Percentiles rank a stretch among this genome's conserved stretches.
Evolutionary conservation across 2,329 filamentous ascomycete genomes (phyloP).

Genomic region (Colletotrichum cordylinicola): DNA sequence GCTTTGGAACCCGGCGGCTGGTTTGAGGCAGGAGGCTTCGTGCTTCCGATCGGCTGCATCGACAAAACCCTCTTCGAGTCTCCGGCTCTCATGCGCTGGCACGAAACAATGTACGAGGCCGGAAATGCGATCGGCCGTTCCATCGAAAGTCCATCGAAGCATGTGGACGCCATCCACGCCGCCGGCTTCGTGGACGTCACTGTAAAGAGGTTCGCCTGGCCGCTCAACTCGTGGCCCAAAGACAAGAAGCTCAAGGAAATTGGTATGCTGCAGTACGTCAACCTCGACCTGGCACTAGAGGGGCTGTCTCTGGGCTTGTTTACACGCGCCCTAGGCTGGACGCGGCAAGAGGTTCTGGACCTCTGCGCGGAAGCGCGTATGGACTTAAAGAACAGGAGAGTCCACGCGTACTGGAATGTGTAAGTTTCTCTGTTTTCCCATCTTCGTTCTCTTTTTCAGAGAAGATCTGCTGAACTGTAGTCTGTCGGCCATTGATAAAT

Average conservation of each 20-base stretch:
- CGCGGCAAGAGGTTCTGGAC: neutral
- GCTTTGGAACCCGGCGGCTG: neutral
- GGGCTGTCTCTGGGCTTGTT: neutral
- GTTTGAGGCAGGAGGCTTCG: neutral
- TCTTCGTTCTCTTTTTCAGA: no score
- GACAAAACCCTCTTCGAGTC: neutral
- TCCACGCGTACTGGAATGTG: neutral
- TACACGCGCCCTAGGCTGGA: neutral
- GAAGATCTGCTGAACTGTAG: no score
- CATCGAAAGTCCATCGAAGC: neutral
- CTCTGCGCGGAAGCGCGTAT: neutral
- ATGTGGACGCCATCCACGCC: neutral
- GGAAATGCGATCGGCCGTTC: neutral
- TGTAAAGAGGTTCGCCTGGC: neutral
- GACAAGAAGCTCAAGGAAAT: neutral
- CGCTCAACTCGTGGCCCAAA: neutral
- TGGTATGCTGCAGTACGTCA: neutral
- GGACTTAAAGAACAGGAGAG: neutral
- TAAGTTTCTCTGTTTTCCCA: neutral
- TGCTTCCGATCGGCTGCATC: neutral
- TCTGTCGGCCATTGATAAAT: no score
- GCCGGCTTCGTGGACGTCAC: neutral
- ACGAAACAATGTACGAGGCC: neutral
- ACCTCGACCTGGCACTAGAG: neutral
- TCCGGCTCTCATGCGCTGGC: neutral